Base-by-base conservation (phyloP, 345 rosid species). In the Aquilaria yunnanensis region DNA sequence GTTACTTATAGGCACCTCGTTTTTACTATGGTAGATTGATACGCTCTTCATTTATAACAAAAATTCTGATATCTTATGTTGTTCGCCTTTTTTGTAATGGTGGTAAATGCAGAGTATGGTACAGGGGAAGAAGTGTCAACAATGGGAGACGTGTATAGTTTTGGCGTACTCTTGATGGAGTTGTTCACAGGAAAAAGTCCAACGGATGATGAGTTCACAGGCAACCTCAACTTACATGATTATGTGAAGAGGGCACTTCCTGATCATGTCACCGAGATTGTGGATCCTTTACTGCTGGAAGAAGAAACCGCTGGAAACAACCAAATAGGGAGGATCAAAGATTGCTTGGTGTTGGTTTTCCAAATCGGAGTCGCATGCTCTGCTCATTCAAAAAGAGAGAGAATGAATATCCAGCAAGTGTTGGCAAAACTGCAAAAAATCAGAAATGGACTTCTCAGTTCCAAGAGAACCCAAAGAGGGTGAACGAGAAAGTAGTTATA, bases 141-240 rank as follows among this genome's bases (percentile, higher is more conserved):
- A 0, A 5, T 12, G 2, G 80, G 80, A 0, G 75, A 78, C 54
- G 61, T 78, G 32, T 70, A 72, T 13, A 72, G 77, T 32, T 78
- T 32, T 50, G 77, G 80, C 1, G 70, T 78, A 5, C 55, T 78
- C 3, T 50, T 75, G 56, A 16, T 72, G 10, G 73, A 78, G 68
- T 49, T 72, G 62, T 57, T 78, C 47, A 66, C 75, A 0, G 55
- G 77, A 30, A 57, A 63, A 56, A 47, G 50, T 14, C 77, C 83
- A 12, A 78, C 75, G 0, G 60, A 72, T 32, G 67, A 66, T 2
- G 43, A 33, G 61, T 75, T 72, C 55, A 51, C 31, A 2, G 83
- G 68, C 3, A 50, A 60, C 10, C 30, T 64, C 2, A 72, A 32
- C 57, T 65, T 75, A 9, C 75, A 61, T 30, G 59, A 47, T 30